phyloP scores from a whole-genome alignment of 352 stramenopile species.

The Pythium biforme region DNA sequence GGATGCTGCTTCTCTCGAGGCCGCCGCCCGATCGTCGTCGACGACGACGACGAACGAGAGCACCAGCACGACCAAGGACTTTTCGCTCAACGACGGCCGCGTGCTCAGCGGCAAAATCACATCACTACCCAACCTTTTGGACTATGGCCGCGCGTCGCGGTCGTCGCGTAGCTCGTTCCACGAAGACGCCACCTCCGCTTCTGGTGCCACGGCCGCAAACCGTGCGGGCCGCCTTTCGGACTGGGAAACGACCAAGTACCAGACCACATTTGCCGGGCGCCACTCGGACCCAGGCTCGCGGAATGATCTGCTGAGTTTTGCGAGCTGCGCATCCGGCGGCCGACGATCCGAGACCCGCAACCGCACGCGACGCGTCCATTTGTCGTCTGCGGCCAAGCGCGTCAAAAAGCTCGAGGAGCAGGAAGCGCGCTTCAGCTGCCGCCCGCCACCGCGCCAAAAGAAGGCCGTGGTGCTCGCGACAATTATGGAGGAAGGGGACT shows the following conservation, averaged over 20 bases:
- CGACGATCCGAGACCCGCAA: conserved; percentile 49
- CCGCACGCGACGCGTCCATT: conserved; percentile 58
- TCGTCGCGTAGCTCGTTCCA: conserved; percentile 56
- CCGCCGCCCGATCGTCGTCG: too few relatives aligned
- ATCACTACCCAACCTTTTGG: conserved; percentile 52
- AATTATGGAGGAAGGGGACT: conserved; percentile 35
- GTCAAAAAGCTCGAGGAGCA: conserved; percentile 83
- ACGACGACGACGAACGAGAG: too few relatives aligned
- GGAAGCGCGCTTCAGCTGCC: conserved; percentile 61
- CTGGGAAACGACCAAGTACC: conserved; percentile 47
- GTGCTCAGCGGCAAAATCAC: conserved; percentile 40
- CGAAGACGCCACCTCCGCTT: conserved; percentile 25
- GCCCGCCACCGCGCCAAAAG: conserved; percentile 31
- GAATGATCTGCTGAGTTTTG: conserved; percentile 73
- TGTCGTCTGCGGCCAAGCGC: conserved; percentile 80
- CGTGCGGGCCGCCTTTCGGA: conserved; percentile 37
- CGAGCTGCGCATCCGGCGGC: conserved; percentile 30
- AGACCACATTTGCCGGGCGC: conserved; percentile 40
- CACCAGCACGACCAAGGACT: conserved; percentile 1
- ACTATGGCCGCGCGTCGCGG: conserved; percentile 40
- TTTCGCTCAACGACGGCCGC: conserved; percentile 30
- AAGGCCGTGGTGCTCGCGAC: conserved; percentile 37
- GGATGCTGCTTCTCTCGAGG: too few relatives aligned
- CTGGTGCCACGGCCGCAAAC: too few relatives aligned
- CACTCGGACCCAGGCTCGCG: conserved; percentile 72